These are phyloP conservation scores for Corchorus capsularis DNA, from an alignment of 345 rosid species.

Conservation along the genomic window DNA sequence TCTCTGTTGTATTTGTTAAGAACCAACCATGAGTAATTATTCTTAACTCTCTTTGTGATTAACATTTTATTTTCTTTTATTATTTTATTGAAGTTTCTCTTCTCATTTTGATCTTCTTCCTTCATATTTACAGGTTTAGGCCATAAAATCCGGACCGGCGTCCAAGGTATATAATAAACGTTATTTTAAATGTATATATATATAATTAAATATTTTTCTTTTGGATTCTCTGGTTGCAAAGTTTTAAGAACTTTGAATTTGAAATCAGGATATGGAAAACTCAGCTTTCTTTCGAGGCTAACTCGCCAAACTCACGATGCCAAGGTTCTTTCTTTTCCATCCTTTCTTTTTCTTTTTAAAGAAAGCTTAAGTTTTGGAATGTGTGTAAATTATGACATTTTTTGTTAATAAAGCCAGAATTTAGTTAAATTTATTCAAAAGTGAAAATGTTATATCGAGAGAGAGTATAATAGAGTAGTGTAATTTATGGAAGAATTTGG, in stretches of 20 bases:
- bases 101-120: background rate
- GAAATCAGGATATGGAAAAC: background rate
- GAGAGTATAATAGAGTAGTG: background rate
- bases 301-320: constrained; percentile 7
- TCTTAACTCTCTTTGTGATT: background rate
- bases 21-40: background rate
- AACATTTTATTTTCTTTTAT: no score
- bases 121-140: constrained; percentile 8
- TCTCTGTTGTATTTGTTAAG: background rate
- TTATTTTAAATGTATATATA: background rate
- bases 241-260: background rate
- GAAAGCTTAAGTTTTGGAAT: background rate
- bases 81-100: background rate
- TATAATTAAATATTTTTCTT: background rate
- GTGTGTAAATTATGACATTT: background rate
- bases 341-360: background rate
- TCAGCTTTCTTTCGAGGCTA: background rate
- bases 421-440: background rate
- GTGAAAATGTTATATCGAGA: background rate
- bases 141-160: constrained; percentile 2
- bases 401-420: background rate
- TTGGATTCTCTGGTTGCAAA: background rate
- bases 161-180: background rate
- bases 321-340: background rate
- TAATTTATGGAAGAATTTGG: background rate